Evolutionary conservation across 495 filamentous ascomycete species (phyloP).

Genomic region (Penicillium lividum): DNA sequence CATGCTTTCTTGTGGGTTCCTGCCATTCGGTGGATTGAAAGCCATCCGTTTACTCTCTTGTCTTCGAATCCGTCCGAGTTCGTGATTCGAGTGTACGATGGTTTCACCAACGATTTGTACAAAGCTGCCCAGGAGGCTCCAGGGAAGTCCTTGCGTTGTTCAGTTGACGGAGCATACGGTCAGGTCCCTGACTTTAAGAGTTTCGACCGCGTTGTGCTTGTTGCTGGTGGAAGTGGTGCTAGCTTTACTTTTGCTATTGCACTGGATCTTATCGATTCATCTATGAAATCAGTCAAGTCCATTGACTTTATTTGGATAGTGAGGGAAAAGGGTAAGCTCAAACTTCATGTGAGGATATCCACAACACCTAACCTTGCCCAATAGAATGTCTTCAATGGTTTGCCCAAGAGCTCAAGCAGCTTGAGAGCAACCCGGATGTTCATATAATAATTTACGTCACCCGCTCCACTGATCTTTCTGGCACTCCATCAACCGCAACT

Average conservation of each 20-base stretch:
- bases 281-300: conserved; percentile 1
- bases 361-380: too few relatives aligned
- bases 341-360: too few relatives aligned
- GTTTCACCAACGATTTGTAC: conserved; percentile 57
- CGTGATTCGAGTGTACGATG: conserved; percentile 55
- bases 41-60: conserved; percentile 63
- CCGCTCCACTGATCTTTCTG: neutral
- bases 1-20: conserved; percentile 65
- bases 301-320: conserved; percentile 28
- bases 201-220: conserved; percentile 57
- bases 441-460: conserved; percentile 17
- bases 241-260: conserved; percentile 48
- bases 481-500: neutral
- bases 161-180: conserved; percentile 60
- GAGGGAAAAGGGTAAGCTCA: conserved; percentile 8
- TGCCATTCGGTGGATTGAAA: conserved; percentile 53
- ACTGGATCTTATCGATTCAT: conserved; percentile 10
- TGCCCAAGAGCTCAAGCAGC: conserved; percentile 15
- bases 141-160: conserved; percentile 45
- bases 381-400: conserved; percentile 21
- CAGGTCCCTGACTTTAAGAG: conserved; percentile 56
- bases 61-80: conserved; percentile 50
- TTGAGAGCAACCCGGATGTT: conserved; percentile 8
- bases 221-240: conserved; percentile 60
- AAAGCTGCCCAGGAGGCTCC: conserved; percentile 49